Evolutionary conservation across 768 basidiomycete genomes (phyloP), one percentile per base, ranked within the genome.

Genomic region (Amanita jacksonii): DNA sequence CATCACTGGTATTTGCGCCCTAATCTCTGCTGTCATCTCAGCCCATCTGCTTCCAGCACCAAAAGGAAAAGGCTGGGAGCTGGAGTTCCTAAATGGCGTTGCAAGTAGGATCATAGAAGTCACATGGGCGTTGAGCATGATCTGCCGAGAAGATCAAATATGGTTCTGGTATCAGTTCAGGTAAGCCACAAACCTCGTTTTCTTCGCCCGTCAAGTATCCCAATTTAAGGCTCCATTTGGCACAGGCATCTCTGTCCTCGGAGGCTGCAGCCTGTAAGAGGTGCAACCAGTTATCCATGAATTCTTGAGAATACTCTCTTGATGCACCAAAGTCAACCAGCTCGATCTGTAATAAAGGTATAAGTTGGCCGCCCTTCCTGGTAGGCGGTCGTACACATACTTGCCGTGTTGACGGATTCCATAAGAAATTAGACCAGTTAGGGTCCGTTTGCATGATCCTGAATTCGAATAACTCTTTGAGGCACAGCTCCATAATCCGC

Each of bases 361-460:
- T 28, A 18, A 31, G 28, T 22, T 41, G 5, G 45, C 39, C n/a
- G n/a, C n/a, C n/a, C n/a, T 31, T 16, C 38, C 30, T 32, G 8
- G 19, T 38, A 30, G 9, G 19, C 15, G 31, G 16, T 3, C n/a
- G 16, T 15, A 1, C 10, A 46, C 57, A 1, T 12, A 82, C 85
- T 70, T 80, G 76, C 33, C 73, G 69, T 1, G 78, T 79, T 2
- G 64, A 47, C 0, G 69, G 53, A 59, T 92, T 85, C 81, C 87
- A 97, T 18, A 99, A 67, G 65, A 99, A 98, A 61, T 98, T 98
- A 7, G 89, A 86, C 87, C 89, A 98, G 54, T 99, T 98, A 3
- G 96, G 96, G 58, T 99, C 94, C 0, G 94, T 99, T 61, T 98
- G 96, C 96, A 99, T 98, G 33, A 84, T 62, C 23, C 86, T 69